Evolutionary conservation across 1,284 basidiomycete genomes (phyloP).

Genomic region (Phellinidium pouzarii): DNA sequence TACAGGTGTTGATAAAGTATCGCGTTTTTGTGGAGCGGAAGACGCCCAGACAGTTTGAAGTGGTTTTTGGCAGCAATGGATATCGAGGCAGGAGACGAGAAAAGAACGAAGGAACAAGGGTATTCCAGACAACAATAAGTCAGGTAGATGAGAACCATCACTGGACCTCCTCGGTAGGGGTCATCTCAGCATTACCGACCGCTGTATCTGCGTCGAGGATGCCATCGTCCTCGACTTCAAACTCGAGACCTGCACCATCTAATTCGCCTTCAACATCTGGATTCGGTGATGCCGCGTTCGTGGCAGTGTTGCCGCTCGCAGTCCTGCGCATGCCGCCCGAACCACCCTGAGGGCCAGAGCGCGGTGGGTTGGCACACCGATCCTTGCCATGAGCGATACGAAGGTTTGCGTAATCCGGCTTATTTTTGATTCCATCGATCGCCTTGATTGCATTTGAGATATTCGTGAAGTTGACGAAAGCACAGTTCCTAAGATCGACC

Average conservation of each 20-base stretch:
- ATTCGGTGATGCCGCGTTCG: conserved; percentile 24
- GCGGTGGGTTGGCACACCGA: conserved; percentile 86
- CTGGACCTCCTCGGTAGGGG: conserved; percentile 23
- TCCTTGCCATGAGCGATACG: conserved; percentile 92
- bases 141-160: conserved; percentile 20
- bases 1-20: not conserved
- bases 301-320: conserved; percentile 30
- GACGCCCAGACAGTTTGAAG: not conserved
- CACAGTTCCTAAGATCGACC: conserved; percentile 62
- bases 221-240: conserved; percentile 21
- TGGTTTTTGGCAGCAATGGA: not conserved
- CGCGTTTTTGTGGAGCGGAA: not conserved
- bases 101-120: conserved; percentile 23
- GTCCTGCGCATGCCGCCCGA: conserved; percentile 35
- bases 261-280: conserved; percentile 23
- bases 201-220: conserved; percentile 25
- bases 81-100: conserved; percentile 13
- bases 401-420: conserved; percentile 75
- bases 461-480: conserved; percentile 92
- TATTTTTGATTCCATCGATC: conserved; percentile 85
- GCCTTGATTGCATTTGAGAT: conserved; percentile 93
- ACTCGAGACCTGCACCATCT: conserved; percentile 24
- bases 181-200: conserved; percentile 20
- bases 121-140: conserved; percentile 29
- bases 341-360: conserved; percentile 69